Evolutionary conservation across 192 early-diverging fungal genomes (phyloP), one percentile per base, ranked within the genome.

Genomic region (Backusella psychrophila): DNA sequence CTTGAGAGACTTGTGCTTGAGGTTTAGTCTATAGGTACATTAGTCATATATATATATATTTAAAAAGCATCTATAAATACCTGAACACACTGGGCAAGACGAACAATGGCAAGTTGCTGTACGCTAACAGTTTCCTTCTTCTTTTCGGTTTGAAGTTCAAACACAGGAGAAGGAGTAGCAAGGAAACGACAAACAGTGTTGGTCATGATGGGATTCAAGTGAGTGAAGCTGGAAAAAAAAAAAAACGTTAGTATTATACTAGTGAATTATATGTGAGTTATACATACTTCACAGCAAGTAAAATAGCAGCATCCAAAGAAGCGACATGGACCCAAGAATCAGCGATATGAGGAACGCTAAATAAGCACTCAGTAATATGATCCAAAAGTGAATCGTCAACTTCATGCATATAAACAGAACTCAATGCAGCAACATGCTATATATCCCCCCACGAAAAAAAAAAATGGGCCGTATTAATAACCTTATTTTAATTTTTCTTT

Each of bases 111-210:
- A 78, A 82, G 84, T 39, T 81, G 76, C 69, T 85, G 83, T 42
- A 89, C 86, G 17, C 80, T 74, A 26, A 81, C 23, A 0, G 14
- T 11, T 26, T 39, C 46, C 8, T 79, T 44, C 1, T 63, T 65
- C 14, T 41, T 63, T 9, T 69, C 69, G 19, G 82, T 77, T 19
- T 77, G 67, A 8, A 85, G 77, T 21, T 89, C 88, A 59, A 89
- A 89, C 26, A 87, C 86, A 21, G 86, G 76, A 65, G 85, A 88
- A 17, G 89, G 83, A 21, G 86, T 84, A 0, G 83, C 86, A 41
- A 90, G 66, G 36, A 88, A 90, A 66, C 86, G 85, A 8, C 84
- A 82, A 49, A 90, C 74, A 23, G 78, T 77, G 9, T 81, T 79
- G 12, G 78, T 80, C 85, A 87, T 87, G 66, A 80, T 81, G 29